phyloP scores from a whole-genome alignment of 2,329 filamentous ascomycete species.

The Xylaria sp. region DNA sequence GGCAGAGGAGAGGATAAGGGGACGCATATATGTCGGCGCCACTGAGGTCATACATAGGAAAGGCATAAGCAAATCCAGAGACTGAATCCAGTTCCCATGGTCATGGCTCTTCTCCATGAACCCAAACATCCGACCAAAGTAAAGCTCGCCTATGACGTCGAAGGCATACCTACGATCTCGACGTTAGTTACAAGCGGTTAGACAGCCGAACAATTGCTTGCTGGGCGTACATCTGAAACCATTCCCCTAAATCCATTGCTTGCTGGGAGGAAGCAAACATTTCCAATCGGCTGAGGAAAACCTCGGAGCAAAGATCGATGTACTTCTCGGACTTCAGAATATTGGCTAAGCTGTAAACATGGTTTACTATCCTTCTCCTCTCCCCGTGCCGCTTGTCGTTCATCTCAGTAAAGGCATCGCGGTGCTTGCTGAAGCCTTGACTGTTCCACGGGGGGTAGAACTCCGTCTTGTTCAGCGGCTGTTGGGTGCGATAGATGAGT shows the following conservation, averaged over 20 bases:
- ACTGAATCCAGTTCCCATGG: conserved; percentile 37
- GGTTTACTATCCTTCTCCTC: conserved; percentile 34
- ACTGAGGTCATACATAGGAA: conserved; percentile 37
- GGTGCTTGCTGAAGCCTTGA: conserved; percentile 33
- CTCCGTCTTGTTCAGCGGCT: conserved; percentile 35
- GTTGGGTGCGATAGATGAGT: conserved; percentile 33
- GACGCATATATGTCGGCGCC: conserved; percentile 34
- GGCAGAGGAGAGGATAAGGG: conserved; percentile 35
- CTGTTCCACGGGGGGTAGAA: conserved; percentile 35
- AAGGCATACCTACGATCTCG: conserved; percentile 32
- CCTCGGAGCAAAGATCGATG: conserved; percentile 31
- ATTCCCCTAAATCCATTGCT: conserved; percentile 27
- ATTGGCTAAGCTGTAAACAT: conserved; percentile 33
- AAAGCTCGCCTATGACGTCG: conserved; percentile 40
- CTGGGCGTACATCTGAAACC: conserved; percentile 32
- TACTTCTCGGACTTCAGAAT: conserved; percentile 36
- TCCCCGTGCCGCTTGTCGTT: conserved; percentile 36
- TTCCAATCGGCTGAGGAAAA: conserved; percentile 32
- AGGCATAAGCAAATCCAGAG: conserved; percentile 49
- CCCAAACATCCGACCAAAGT: conserved; percentile 37
- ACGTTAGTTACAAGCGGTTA: conserved; percentile 13
- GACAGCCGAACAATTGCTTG: not conserved
- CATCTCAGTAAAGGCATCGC: conserved; percentile 33
- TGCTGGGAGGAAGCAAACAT: conserved; percentile 22
- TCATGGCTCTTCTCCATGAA: conserved; percentile 38